Base-by-base conservation (phyloP, 2,329 filamentous ascomycete genomes). In the Graphilbum fragrans region DNA sequence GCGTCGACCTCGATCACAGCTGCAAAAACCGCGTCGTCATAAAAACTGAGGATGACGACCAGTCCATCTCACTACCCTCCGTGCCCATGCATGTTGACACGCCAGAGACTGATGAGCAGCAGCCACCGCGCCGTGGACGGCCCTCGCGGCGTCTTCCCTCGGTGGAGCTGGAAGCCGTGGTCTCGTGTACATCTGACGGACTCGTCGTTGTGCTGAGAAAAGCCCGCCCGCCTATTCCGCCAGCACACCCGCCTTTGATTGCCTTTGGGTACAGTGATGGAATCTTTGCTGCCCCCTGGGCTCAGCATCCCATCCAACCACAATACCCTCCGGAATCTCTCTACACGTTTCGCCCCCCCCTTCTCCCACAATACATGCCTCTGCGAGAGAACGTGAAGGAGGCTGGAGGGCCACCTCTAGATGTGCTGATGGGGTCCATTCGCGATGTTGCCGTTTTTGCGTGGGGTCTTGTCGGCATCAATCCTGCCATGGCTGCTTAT, bases 121-220 rank as follows among this genome's bases (percentile, higher is more conserved):
- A 31, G 16, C 18, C 19, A 3, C 34, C 17, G 12, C 39, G 32
- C 5, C 18, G 20, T 14, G 50, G 29, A 16, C 11, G n/a, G n/a
- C 29, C 47, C 29, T 51, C 54, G 14, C 54, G 56, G 22, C 50
- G 52, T 1, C 55, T 63, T 7, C 60, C 60, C 3, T 67, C 69
- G 2, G 67, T 86, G 39, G 85, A 93, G 60, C 65, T 94, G 4
- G 86, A 94, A 61, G 86, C 86, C 2, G 85, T 94, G n/a, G 80
- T 94, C 5, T 93, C 86, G 1, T 94, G 86, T 60, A 86, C 86
- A 2, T 93, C 86, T 0, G 86, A 94, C 56, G 86, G 86, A 1
- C 66, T 94, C 1, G 85, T 93, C 3, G 85, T 93, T 8, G 79
- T 90, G 38, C 64, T 93, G 14, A 75, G 86, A 42, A 76, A 74